Evolutionary conservation across 2,329 filamentous ascomycete genomes (phyloP), one percentile per base, ranked within the genome.

Genomic region (Cladosporium velox): DNA sequence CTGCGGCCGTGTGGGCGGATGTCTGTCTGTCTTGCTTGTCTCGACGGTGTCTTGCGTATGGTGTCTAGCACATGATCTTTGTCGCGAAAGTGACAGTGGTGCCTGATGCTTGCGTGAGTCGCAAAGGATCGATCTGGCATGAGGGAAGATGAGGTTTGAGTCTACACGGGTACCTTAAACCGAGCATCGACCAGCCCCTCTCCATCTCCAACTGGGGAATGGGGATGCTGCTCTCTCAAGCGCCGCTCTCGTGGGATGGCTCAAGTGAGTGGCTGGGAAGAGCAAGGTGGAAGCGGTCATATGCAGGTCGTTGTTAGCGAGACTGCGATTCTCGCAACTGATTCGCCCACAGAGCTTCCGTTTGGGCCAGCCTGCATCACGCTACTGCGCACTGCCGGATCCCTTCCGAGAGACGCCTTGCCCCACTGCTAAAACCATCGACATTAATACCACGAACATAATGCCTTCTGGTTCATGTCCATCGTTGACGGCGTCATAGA

Each of bases 71-170:
- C 61, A 57, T 69, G 65, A 65, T 60, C 64, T 62, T 14, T 54
- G 58, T 60, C 68, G 69, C 67, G 69, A 66, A 64, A 67, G 35
- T 69, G 69, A 71, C 68, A 64, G 67, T 67, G 69, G 49, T 67
- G 69, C 64, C 68, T 71, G 63, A 59, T 63, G 24, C 44, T 38
- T 41, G 30, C 28, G 15, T 49, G 18, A 21, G 52, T 30, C 52
- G 52, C 52, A 55, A 55, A 32, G 52, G 52, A 55, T 30, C 41
- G 41, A 44, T 44, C 38, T 44, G 41, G n/a, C 41, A 47, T 59
- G 55, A 2, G 26, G 8, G 55, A 41, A 34, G 55, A 58, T 58
- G 32, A 11, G 14, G 54, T 24, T 26, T 32, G 32, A 34, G 55
- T 38, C 28, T 49, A 63, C 49, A 47, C 60, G 41, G 60, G 60